A percentile compares a stretch with the other conserved stretches of the same genome.
Evolutionary conservation across 192 early-diverging fungal species (phyloP).

Genomic region (Phycomyces blakesleeanus): DNA sequence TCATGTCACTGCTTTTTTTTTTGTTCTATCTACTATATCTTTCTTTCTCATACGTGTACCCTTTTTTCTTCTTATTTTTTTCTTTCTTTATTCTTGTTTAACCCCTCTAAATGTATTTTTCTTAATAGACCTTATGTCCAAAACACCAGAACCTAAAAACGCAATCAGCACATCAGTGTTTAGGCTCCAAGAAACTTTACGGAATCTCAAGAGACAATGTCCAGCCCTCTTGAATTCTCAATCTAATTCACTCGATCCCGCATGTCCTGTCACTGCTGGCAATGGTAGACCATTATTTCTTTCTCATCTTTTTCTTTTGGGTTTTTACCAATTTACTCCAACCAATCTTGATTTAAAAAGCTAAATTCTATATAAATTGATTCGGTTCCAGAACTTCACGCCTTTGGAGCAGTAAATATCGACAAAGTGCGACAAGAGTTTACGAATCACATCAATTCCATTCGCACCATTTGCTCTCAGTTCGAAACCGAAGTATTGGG

Average conservation of each 20-base stretch:
- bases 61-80: no score
- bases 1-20: no score
- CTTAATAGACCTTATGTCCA: neutral
- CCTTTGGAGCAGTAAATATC: constrained; percentile 31
- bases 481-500: constrained; percentile 36
- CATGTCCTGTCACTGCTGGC: constrained; percentile 9
- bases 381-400: constrained; percentile 28
- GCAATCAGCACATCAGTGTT: constrained; percentile 24
- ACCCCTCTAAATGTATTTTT: neutral
- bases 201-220: constrained; percentile 11
- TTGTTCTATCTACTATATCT: no score
- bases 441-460: constrained; percentile 16
- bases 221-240: neutral
- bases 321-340: neutral
- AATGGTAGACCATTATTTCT: neutral
- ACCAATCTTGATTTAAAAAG: neutral
- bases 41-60: no score
- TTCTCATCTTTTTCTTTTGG: no score
- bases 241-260: neutral
- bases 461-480: constrained; percentile 35
- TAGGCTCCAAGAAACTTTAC: constrained; percentile 15
- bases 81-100: no score
- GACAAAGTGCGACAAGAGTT: constrained; percentile 34
- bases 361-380: neutral
- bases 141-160: constrained; percentile 15